Conservation (phyloP, 2,329 filamentous ascomycete genomes). For the Lachnellula cervina region DNA sequence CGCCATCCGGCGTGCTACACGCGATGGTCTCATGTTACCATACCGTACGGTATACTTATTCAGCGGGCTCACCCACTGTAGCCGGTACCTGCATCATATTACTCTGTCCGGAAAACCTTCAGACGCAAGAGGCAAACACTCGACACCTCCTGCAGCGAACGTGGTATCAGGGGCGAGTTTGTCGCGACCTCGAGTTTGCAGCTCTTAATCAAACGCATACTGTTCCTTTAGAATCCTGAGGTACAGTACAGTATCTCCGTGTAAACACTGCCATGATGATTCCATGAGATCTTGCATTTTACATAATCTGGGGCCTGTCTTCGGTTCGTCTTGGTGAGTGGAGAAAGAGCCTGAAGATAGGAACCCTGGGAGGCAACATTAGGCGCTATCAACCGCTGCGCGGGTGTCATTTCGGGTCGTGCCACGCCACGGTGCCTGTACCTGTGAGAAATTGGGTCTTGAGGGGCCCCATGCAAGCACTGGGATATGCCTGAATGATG, state of each 20-base stretch:
- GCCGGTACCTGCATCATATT: background rate
- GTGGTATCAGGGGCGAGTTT: background rate
- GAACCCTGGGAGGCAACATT: background rate
- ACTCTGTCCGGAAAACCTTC: background rate
- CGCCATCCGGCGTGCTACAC: background rate
- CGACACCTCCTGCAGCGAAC: background rate
- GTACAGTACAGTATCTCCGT: background rate
- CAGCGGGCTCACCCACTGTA: too few species aligned
- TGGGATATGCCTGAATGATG: background rate
- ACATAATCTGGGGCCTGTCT: too few species aligned
- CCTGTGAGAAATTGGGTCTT: too few species aligned
- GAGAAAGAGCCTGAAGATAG: background rate
- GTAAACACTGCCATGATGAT: background rate
- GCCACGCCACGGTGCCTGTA: too few species aligned
- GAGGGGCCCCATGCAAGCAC: background rate
- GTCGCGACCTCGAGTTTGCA: slow-evolving; percentile 5
- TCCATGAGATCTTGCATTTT: background rate
- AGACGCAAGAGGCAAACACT: background rate
- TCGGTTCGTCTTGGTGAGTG: too few species aligned
- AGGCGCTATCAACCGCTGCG: background rate
- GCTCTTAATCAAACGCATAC: slow-evolving; percentile 5
- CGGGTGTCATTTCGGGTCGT: background rate
- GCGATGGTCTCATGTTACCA: background rate
- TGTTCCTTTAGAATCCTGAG: slow-evolving; percentile 3
- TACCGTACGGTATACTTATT: background rate